Percentiles rank a stretch among this genome's conserved stretches.
phyloP scores from a whole-genome alignment of 352 stramenopile species.

The Elongisporangium anandrum region DNA sequence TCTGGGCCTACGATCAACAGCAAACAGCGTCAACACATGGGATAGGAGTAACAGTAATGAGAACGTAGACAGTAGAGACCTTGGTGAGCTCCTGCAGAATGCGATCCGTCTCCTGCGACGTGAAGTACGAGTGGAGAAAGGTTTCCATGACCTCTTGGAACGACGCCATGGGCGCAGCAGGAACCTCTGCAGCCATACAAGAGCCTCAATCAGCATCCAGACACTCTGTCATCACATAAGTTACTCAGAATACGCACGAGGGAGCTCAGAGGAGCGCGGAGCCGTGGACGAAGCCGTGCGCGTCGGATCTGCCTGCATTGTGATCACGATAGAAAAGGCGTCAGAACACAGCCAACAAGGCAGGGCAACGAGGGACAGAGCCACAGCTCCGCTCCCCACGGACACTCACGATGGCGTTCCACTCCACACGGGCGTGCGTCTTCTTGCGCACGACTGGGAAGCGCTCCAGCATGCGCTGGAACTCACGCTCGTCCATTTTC shows the following conservation, averaged over 20 bases:
- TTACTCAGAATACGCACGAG: background rate
- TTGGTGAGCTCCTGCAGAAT: constrained; percentile 63
- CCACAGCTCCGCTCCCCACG: background rate
- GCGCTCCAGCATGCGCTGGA: constrained; percentile 57
- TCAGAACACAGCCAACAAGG: background rate
- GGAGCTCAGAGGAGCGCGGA: background rate
- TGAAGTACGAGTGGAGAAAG: constrained; percentile 64
- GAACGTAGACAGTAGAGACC: constrained; percentile 15
- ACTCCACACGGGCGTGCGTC: constrained; percentile 73
- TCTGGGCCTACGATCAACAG: constrained; percentile 26
- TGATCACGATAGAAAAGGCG: background rate
- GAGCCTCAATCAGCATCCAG: background rate
- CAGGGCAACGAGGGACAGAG: background rate
- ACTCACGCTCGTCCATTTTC: constrained; percentile 72
- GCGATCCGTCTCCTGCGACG: constrained; percentile 42
- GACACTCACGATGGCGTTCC: constrained; percentile 59
- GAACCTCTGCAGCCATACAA: constrained; percentile 8
- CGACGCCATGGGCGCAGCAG: constrained; percentile 35
- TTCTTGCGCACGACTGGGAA: constrained; percentile 80
- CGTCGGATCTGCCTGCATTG: background rate
- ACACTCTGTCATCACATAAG: background rate
- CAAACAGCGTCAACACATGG: constrained; percentile 3
- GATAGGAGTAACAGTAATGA: background rate
- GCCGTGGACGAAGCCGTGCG: background rate
- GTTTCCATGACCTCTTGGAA: constrained; percentile 47